Evolutionary conservation across 306 rosid genomes (phyloP), one percentile per base, ranked within the genome.

Genomic region (Amphicarpaea edgeworthii): DNA sequence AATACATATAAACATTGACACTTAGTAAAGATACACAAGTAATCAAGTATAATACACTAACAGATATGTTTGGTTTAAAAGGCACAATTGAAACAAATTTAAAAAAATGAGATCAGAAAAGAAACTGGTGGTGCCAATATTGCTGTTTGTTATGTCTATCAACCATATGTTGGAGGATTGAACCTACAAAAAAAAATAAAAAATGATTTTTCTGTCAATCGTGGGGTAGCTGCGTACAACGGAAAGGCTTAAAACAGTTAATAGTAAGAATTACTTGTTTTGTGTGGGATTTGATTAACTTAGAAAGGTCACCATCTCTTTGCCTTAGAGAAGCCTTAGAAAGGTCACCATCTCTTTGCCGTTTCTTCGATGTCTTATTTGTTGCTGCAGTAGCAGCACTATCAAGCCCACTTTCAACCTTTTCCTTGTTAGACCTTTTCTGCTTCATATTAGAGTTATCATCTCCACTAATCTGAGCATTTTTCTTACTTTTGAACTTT

Each of bases 271-370:
- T 85, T 87, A 89, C 97, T 84, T 88, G 88, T 91, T 89, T 66
- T 89, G 89, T 41, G 75, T 84, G 59, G 91, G 93, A 79, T 91
- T 91, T 32, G 93, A 79, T 40, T 62, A 70, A 78, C 86, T 87
- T 45, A 89, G 93, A 15, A 45, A 47, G 51, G n/a, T 59, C 73
- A 72, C 69, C 68, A 26, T 68, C 72, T 55, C 86, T 84, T 60
- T 53, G 83, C 20, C 83, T n/a, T n/a, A 28, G 50, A 28, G 75
- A 77, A 37, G 65, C 77, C 78, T 80, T 73, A 17, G 77, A 66
- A 45, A 47, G 51, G n/a, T 59, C 73, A 72, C 69, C 68, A 26
- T 68, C 72, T 55, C 86, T 84, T 60, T 53, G 83, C 20, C 83
- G 85, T 84, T 81, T 87, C 77, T 79, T 81, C 43, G 8, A 5